Evolutionary conservation across 169 alveolate genomes (phyloP).

Genomic region (Cryptosporidium xiaoi): DNA sequence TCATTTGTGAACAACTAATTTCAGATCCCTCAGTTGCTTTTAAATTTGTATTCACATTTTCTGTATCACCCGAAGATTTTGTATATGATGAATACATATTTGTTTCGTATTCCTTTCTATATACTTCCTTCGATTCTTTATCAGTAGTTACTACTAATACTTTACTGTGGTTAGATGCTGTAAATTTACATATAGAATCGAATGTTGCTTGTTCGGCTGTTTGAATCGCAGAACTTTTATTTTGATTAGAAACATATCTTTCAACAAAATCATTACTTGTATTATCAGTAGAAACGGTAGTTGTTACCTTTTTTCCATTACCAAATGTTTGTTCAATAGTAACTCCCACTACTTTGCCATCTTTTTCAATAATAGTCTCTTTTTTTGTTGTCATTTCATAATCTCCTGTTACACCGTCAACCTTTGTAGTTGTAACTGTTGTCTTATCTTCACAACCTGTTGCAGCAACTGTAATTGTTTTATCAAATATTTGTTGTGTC

Average conservation of each 20-base stretch:
- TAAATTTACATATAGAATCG: neutral
- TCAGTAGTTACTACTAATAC: conserved; percentile 13
- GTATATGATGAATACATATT: conserved; percentile 18
- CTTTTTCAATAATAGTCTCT: conserved; percentile 13
- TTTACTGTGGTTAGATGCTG: neutral
- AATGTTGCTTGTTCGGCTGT: neutral
- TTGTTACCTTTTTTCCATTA: conserved; percentile 6
- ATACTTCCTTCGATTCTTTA: conserved; percentile 18
- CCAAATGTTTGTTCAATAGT: conserved; percentile 23
- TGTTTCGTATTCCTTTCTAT: neutral
- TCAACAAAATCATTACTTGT: neutral
- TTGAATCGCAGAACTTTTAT: neutral
- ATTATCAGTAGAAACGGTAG: conserved; percentile 3
- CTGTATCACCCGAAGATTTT: neutral
- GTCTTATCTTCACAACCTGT: neutral
- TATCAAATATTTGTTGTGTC: conserved; percentile 24
- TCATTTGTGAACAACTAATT: neutral
- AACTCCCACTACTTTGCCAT: conserved; percentile 9
- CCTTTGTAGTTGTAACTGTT: conserved; percentile 10
- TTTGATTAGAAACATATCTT: neutral
- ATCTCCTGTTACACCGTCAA: conserved; percentile 1
- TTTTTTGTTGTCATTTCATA: conserved; percentile 8
- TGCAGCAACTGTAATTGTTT: neutral
- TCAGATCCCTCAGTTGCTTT: too few species aligned
- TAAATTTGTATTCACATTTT: too few species aligned